Base-by-base conservation (phyloP, 495 filamentous ascomycete species). In the Penicillium tannophilum region DNA sequence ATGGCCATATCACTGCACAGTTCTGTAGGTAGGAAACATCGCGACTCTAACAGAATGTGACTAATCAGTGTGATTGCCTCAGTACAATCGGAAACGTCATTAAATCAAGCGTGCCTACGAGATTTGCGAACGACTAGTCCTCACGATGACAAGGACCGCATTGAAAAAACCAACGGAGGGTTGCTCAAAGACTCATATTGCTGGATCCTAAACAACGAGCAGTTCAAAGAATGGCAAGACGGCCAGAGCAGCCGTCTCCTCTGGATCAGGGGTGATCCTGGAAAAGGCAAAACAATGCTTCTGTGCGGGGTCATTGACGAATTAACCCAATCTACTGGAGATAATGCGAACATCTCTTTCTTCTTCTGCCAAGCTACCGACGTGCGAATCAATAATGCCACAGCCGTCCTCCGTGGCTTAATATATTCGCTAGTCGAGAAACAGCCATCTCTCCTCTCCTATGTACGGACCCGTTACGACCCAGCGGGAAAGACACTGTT, bases 241-340 rank as follows among this genome's bases (percentile, higher is more conserved):
- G 17, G 6, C 51, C 17, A 53, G 23, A 41, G 16, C 5, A 41
- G 6, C 19, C 6, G 35, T 42, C 51, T 53, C 19, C 33, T 53
- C n/a, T 53, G 35, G 51, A 53, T 53, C 35, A 53, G 51, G 14
- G 51, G 35, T 16, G 51, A 53, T 41, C 51, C 35, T 4, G 35
- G 35, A 5, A 53, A 53, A 53, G 51, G 35, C 19, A 53, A 53
- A 33, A 53, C 35, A 20, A 53, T 53, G 35, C 33, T 53, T 1
- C 51, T 53, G 6, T 53, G 35, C 14, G 35, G 51, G 23, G 42
- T 53, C 17, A 53, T 53, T 16, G 35, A 53, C 3, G 19, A 53
- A 19, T 26, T 53, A 26, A 39, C 33, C 5, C 17, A 6, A 35
- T 39, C 6, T 24, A 10, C 1, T 26, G 51, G 35, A 2, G 23